phyloP scores from a whole-genome alignment of 2,329 filamentous ascomycete species.

The Colletotrichum liriopes region DNA sequence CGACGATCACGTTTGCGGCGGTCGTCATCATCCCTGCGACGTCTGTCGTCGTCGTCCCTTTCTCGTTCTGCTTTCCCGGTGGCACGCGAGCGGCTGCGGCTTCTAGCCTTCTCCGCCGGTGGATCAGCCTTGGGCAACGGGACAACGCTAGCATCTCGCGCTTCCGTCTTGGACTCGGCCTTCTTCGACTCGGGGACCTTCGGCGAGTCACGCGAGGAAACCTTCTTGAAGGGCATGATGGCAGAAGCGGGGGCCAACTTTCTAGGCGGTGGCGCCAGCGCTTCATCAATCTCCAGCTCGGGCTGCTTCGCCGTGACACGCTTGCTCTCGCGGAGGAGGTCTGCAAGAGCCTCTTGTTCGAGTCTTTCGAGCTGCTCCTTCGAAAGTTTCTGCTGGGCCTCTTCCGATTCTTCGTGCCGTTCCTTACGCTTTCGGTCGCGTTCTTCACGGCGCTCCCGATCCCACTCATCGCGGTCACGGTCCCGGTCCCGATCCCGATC shows the following conservation, averaged over 20 bases:
- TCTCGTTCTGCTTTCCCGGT: constrained; percentile 45
- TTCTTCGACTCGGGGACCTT: constrained; percentile 62
- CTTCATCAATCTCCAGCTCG: constrained; percentile 69
- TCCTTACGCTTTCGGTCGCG: constrained; percentile 53
- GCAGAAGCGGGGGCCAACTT: constrained; percentile 69
- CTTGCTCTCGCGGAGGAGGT: constrained; percentile 73
- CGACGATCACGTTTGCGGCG: constrained; percentile 54
- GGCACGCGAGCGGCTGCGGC: constrained; percentile 49
- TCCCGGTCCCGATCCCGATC: constrained; percentile 51
- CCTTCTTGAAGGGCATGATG: constrained; percentile 69
- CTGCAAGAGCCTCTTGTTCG: constrained; percentile 71
- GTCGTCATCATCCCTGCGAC: constrained; percentile 53
- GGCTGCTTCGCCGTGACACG: constrained; percentile 63
- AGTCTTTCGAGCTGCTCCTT: constrained; percentile 72
- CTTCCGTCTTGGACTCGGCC: constrained; percentile 51
- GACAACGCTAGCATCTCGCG: constrained; percentile 48
- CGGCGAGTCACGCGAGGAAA: constrained; percentile 56
- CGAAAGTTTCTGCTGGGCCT: constrained; percentile 68
- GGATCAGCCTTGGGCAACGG: constrained; percentile 30
- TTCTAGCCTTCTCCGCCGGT: constrained; percentile 38
- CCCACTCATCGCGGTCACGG: constrained; percentile 50
- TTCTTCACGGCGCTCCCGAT: constrained; percentile 49
- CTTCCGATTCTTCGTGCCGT: constrained; percentile 59
- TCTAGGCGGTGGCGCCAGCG: constrained; percentile 69
- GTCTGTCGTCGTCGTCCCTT: constrained; percentile 47